These are phyloP conservation scores for Talaromyces atroroseus DNA, from an alignment of 2,329 filamentous ascomycete species.

Conservation along the genomic window DNA sequence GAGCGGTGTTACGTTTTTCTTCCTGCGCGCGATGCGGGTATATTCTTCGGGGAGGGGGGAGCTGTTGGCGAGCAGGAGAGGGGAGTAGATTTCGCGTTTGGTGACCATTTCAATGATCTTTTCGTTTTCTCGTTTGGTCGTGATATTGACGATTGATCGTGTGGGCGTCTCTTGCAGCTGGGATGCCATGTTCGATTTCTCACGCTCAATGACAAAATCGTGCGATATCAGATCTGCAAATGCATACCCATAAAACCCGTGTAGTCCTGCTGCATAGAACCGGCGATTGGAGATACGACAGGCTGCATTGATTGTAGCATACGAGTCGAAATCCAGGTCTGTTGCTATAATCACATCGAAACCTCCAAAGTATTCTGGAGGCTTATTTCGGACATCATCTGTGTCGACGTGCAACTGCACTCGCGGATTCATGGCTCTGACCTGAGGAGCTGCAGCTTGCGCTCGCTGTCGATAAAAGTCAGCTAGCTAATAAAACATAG, in stretches of 20 bases:
- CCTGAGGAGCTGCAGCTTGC: constrained; percentile 67
- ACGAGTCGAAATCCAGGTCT: constrained; percentile 69
- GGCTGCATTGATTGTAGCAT: constrained; percentile 77
- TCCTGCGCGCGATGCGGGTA: constrained; percentile 62
- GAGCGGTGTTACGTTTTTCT: constrained; percentile 70
- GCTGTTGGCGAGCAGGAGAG: constrained; percentile 77
- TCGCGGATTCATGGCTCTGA: constrained; percentile 83
- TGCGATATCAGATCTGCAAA: constrained; percentile 91
- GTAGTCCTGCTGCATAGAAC: constrained; percentile 82
- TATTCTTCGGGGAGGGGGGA: constrained; percentile 68
- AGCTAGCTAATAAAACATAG: constrained; percentile 13
- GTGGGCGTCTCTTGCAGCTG: constrained; percentile 68
- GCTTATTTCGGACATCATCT: constrained; percentile 61
- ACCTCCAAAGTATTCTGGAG: constrained; percentile 65
- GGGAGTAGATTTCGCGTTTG: constrained; percentile 86
- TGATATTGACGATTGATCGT: constrained; percentile 65
- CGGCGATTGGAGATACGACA: constrained; percentile 71
- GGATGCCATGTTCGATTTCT: constrained; percentile 66
- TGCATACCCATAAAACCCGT: constrained; percentile 91
- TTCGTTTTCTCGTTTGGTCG: constrained; percentile 63
- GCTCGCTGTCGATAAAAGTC: constrained; percentile 56
- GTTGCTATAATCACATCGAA: constrained; percentile 89
- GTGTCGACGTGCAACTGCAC: constrained; percentile 70
- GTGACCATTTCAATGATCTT: constrained; percentile 80
- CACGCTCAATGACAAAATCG: constrained; percentile 81